Conservation (phyloP, 2,329 filamentous ascomycete species). For the Penicillium sp. region DNA sequence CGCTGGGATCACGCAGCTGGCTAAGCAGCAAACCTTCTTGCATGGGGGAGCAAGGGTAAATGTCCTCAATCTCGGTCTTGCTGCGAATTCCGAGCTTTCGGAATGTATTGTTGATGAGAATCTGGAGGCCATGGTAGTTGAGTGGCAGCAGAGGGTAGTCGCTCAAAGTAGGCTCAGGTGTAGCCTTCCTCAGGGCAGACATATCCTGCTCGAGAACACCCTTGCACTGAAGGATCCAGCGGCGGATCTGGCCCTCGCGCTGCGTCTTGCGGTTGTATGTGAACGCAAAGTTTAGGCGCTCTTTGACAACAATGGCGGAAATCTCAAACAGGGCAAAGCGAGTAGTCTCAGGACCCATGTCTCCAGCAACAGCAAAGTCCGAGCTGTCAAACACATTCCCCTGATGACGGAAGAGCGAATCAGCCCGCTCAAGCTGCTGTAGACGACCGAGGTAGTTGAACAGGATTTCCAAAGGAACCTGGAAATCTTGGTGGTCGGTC, state of each 20-base stretch:
- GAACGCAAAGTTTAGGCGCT: constrained; percentile 47
- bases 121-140: constrained; percentile 39
- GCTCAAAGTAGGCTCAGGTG: constrained; percentile 35
- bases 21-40: constrained; percentile 39
- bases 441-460: constrained; percentile 41
- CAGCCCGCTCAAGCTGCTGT: constrained; percentile 45
- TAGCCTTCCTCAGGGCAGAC: constrained; percentile 22
- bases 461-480: constrained; percentile 39
- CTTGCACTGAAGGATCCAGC: constrained; percentile 44
- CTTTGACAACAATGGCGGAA: constrained; percentile 47
- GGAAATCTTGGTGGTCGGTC: constrained; percentile 29
- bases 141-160: constrained; percentile 45
- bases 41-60: constrained; percentile 37
- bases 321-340: constrained; percentile 51
- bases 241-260: constrained; percentile 40
- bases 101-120: constrained; percentile 34
- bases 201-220: constrained; percentile 33
- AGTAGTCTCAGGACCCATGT: constrained; percentile 43
- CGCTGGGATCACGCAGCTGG: constrained; percentile 33
- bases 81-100: constrained; percentile 32
- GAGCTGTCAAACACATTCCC: constrained; percentile 33
- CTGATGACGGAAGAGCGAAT: constrained; percentile 42
- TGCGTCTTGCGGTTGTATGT: constrained; percentile 48
- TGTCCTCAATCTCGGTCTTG: constrained; percentile 30
- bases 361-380: constrained; percentile 36